Base-by-base conservation (phyloP, 257 asterid genomes). In the Nicotiana attenuata region DNA sequence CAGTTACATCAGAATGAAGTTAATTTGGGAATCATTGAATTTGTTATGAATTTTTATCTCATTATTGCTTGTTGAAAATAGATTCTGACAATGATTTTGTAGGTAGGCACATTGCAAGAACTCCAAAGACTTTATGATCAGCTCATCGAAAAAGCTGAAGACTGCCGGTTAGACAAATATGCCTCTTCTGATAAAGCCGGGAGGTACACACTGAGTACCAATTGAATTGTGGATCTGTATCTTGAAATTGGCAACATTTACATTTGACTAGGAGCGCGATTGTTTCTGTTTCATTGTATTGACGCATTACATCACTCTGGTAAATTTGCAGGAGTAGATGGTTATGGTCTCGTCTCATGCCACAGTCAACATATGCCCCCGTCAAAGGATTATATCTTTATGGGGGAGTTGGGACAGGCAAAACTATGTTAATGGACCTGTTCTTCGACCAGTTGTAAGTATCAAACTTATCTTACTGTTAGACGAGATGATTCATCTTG, bases 401-500 rank as follows among this genome's bases (percentile, higher is more conserved):
- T 69, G 99, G 99, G 38, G 99, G 99, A 85, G 98, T 95, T 56
- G 99, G 99, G 82, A 95, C 99, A 11, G 98, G 99, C 33, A 95
- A 95, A 90, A 95, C 99, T 56, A 95, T 95, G 99, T 81, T 95
- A 87, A 95, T 95, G 98, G 99, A 95, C 90, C 83, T 93, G 85
- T 95, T 95, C 75, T 92, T 68, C 35, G 50, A 90, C 65, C 98
- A 92, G 81, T 81, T 95, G 98, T 93, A 91, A 92, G 93, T 7
- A 6, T 24, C 64, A 81, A 66, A 28, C 7, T 1, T 56, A 59
- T 57, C 61, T 80, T 50, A 63, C 20, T 50, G 80, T 24, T 24
- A 15, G 59, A 47, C 59, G 29, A 45, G 3, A 26, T 28, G 29
- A 80, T 45, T 65, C 53, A 66, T 45, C 5, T 15, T 75, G 9